Conservation (phyloP, 2,329 filamentous ascomycete species). For the Penicillium sclerotiorum region DNA sequence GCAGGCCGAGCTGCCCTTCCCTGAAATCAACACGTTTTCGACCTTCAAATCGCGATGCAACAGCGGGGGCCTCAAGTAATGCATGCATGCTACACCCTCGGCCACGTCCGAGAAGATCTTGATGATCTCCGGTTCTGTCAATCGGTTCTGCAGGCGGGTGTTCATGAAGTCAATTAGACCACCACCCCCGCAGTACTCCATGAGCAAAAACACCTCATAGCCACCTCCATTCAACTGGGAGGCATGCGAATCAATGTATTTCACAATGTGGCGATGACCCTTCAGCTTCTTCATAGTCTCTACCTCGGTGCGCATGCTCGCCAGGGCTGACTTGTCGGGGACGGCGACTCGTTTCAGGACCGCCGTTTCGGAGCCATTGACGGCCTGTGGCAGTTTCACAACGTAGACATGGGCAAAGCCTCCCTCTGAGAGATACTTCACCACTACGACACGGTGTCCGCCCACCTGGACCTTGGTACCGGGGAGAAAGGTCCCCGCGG, state of each 20-base stretch:
- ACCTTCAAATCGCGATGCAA: slow-evolving; percentile 96
- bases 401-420: slow-evolving; percentile 98
- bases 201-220: slow-evolving; percentile 96
- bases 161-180: slow-evolving; percentile 99
- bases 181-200: slow-evolving; percentile 95
- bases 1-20: slow-evolving; percentile 64
- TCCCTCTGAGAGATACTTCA: slow-evolving; percentile 96
- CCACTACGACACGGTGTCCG: slow-evolving; percentile 86
- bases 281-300: slow-evolving; percentile 99
- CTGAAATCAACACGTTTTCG: slow-evolving; percentile 91
- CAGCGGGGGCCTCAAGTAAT: slow-evolving; percentile 92
- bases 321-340: slow-evolving; percentile 90
- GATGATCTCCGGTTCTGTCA: slow-evolving; percentile 96
- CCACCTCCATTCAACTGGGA: slow-evolving; percentile 90
- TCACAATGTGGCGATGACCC: slow-evolving; percentile 94
- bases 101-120: slow-evolving; percentile 96
- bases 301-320: slow-evolving; percentile 96
- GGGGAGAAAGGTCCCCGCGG: slow-evolving; percentile 85
- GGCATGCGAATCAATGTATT: slow-evolving; percentile 97
- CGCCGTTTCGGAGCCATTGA: slow-evolving; percentile 77
- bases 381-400: slow-evolving; percentile 76
- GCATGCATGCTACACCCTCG: slow-evolving; percentile 97
- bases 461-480: slow-evolving; percentile 98
- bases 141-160: slow-evolving; percentile 88
- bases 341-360: slow-evolving; percentile 95